A percentile compares a stretch with the other conserved stretches of the same genome.
phyloP scores from a whole-genome alignment of 2,329 filamentous ascomycete genomes.

The Periconia sp. region DNA sequence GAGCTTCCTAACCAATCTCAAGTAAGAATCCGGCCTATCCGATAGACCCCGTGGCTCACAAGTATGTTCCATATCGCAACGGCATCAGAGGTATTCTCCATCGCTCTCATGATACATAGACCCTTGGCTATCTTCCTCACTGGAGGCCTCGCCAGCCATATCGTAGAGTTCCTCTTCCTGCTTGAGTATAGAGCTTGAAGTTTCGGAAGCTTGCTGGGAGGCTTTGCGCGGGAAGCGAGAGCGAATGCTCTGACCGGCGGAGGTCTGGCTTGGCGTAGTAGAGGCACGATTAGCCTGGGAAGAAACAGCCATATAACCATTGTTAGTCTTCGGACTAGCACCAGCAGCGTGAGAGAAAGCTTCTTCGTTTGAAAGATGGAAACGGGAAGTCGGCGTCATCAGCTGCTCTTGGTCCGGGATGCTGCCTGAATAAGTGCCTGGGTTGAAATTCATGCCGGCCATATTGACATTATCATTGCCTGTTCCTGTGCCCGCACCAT shows the following conservation, averaged over 20 bases:
- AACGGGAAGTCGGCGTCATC: constrained; percentile 1
- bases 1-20: too few species aligned
- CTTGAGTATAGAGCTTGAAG: neutral
- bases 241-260: constrained; percentile 1
- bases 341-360: too few species aligned
- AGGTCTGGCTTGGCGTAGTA: neutral
- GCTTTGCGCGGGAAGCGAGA: constrained; percentile 8
- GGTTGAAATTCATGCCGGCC: neutral
- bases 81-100: constrained; percentile 1
- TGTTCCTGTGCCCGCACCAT: neutral
- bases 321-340: too few species aligned
- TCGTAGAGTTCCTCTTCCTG: constrained; percentile 5
- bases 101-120: constrained; percentile 7
- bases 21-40: too few species aligned
- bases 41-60: too few species aligned
- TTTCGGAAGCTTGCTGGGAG: constrained; percentile 9
- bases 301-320: neutral
- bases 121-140: constrained; percentile 9
- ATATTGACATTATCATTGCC: neutral
- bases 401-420: too few species aligned
- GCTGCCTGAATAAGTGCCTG: neutral
- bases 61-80: neutral
- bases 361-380: too few species aligned
- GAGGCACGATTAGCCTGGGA: neutral
- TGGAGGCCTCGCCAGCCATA: neutral